Percentiles rank a stretch among this genome's conserved stretches.
phyloP scores from a whole-genome alignment of 1,139 yeast species.

The Debaryomyces psychrophilus region DNA sequence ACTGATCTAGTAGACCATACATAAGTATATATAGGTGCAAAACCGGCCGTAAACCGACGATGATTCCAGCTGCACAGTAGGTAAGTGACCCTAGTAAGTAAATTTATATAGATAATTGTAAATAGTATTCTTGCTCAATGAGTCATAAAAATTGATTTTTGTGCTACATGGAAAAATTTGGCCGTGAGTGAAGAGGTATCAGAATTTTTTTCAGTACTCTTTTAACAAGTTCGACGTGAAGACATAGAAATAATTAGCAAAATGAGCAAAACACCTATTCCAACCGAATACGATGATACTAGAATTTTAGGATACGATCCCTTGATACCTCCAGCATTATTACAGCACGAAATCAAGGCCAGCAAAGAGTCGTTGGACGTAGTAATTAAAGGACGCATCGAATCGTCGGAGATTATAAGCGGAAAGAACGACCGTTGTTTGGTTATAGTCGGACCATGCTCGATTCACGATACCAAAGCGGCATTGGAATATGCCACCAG shows the following conservation, averaged over 20 bases:
- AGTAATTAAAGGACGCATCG: conserved; percentile 77
- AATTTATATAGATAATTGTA: not conserved
- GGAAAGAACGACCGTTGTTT: conserved; percentile 80
- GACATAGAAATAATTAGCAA: conserved; percentile 1
- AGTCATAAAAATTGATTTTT: conserved; percentile 9
- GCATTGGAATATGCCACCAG: conserved; percentile 86
- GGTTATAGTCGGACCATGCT: conserved; percentile 92
- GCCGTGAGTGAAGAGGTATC: not conserved
- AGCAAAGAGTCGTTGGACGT: conserved; percentile 61
- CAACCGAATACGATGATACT: conserved; percentile 83
- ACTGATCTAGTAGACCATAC: not conserved
- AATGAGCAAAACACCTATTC: conserved; percentile 55
- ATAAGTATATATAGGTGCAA: not conserved
- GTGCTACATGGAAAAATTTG: conserved; percentile 6
- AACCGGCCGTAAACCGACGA: not conserved
- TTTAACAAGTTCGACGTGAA: not conserved
- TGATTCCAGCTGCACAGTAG: not conserved
- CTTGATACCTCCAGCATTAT: conserved; percentile 81
- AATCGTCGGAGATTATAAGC: conserved; percentile 68
- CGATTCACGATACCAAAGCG: conserved; percentile 87
- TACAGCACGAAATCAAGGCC: conserved; percentile 79
- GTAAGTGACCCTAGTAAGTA: not conserved
- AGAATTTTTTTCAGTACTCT: conserved; percentile 1
- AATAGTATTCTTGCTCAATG: conserved; percentile 1
- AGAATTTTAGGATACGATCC: conserved; percentile 92